Conservation (phyloP, 2,329 filamentous ascomycete species). For the Scedosporium minutisporum region DNA sequence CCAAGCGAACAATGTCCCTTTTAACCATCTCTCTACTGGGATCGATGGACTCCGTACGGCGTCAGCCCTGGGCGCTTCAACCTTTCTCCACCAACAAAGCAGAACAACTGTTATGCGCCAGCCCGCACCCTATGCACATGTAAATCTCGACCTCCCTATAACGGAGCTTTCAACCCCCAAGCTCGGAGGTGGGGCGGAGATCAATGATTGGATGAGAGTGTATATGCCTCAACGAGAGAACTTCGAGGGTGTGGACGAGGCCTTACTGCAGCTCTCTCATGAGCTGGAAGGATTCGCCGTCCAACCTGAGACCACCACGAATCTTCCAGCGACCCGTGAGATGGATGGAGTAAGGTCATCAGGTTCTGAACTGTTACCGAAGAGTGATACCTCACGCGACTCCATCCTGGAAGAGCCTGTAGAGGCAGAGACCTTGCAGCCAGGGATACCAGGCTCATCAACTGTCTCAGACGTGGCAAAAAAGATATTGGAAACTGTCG, state of each 20-base stretch:
- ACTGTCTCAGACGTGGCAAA: slow-evolving; percentile 33
- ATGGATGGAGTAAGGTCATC: neutral
- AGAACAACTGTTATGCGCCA: too few species aligned
- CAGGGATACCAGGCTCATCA: neutral
- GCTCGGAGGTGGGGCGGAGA: slow-evolving; percentile 26
- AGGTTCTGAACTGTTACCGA: too few species aligned
- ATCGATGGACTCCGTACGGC: neutral
- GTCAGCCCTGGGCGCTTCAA: too few species aligned
- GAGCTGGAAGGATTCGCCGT: slow-evolving; percentile 21
- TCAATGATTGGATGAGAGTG: slow-evolving; percentile 29
- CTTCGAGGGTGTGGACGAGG: slow-evolving; percentile 28
- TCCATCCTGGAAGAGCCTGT: neutral
- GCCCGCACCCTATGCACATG: too few species aligned
- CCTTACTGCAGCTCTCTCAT: slow-evolving; percentile 32
- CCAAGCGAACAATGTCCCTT: neutral
- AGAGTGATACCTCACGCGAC: neutral
- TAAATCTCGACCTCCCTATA: neutral
- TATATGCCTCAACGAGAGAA: slow-evolving; percentile 13
- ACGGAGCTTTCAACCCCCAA: slow-evolving; percentile 13
- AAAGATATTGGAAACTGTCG: slow-evolving; percentile 30
- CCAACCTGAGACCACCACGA: neutral
- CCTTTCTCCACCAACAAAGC: too few species aligned
- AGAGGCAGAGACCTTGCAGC: neutral
- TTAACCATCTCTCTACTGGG: neutral
- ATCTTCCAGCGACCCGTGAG: neutral